Base-by-base conservation (phyloP, 768 basidiomycete species). In the Exidia glandulosa region DNA sequence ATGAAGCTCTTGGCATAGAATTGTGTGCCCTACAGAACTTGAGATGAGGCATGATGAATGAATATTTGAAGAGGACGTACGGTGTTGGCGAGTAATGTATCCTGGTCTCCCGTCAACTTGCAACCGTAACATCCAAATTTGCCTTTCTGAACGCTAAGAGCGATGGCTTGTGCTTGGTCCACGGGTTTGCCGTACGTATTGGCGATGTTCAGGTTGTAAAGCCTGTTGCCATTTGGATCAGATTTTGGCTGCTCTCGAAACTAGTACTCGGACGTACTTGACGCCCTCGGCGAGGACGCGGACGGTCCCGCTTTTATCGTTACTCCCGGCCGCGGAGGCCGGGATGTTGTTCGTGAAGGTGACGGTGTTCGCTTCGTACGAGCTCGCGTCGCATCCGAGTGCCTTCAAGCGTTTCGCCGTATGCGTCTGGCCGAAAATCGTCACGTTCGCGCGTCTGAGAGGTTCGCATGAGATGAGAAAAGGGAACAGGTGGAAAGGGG, bases 291-390 rank as follows among this genome's bases (percentile, higher is more conserved):
- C 63, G 14, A 37, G 27, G 31, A 65, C 62, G 25, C 60, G 50
- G 34, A 65, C 63, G 9, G 64, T 65, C 14, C 60, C 64, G 31
- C 63, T 63, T 9, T 33, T 32, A 25, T 63, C 63, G 50, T 65
- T 60, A 23, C 60, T 57, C 9, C 64, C 64, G 16, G 63, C 64
- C 12, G 13, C 29, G 6, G 60, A 63, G 4, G 70, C 69, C 7
- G 67, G 63, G 19, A 63, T 57, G 59, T 68, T 66, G 56, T 69
- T 73, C 29, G 50, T 54, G 50, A 54, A 54, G 14, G 50, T 54
- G 50, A 54, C 50, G 27, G 50, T 54, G 50, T 54, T 54, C n/a
- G n/a, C n/a, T n/a, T n/a, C n/a, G n/a, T n/a, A n/a, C n/a, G n/a
- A n/a, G n/a, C n/a, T n/a, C n/a, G n/a, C n/a, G n/a, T n/a, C n/a